Evolutionary conservation across 1,284 basidiomycete genomes (phyloP), one percentile per base, ranked within the genome.

Genomic region (Cryptococcus amylolentus): DNA sequence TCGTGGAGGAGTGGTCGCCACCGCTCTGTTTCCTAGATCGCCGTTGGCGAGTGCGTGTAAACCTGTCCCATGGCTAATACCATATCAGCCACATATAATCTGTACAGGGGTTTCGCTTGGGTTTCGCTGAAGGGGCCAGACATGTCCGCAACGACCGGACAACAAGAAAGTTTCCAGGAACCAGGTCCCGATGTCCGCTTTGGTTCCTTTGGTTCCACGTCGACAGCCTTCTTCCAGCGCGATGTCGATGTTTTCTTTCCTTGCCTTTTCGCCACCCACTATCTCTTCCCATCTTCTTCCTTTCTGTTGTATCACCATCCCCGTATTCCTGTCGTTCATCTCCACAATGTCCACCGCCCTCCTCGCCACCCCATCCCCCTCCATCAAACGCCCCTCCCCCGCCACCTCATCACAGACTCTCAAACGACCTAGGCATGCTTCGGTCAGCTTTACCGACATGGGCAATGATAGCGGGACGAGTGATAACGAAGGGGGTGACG

Each of bases 301-400:
- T 49, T 14, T n/a, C 47, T 49, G 47, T 38, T 38, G 27, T 42
- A 46, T 16, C 20, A 46, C 2, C 12, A 46, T 42, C 40, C 10
- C 16, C 8, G 27, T n/a, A 9, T 16, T 10, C 40, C 45, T 10
- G 10, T 28, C 20, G 4, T 9, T 8, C 23, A 28, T 26, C 45
- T 5, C 45, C 20, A 16, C 45, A 26, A 46, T 28, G 20, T n/a
- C 45, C 23, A 31, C 16, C 2, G 23, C 38, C 31, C n/a, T 40
- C 49, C 35, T 31, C 26, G 27, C 16, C 27, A 10, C 31, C 46
- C 26, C 46, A 28, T 27, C 26, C 13, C 27, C 45, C 46, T 28
- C 46, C 18, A 16, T 35, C 49, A 50, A 50, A n/a, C 49, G 49
- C 8, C n/a, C 49, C 31, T 28, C 49, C 16, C 49, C 49, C 13